Evolutionary conservation across 768 basidiomycete species (phyloP).

Genomic region (Pulveroboletus sp.): DNA sequence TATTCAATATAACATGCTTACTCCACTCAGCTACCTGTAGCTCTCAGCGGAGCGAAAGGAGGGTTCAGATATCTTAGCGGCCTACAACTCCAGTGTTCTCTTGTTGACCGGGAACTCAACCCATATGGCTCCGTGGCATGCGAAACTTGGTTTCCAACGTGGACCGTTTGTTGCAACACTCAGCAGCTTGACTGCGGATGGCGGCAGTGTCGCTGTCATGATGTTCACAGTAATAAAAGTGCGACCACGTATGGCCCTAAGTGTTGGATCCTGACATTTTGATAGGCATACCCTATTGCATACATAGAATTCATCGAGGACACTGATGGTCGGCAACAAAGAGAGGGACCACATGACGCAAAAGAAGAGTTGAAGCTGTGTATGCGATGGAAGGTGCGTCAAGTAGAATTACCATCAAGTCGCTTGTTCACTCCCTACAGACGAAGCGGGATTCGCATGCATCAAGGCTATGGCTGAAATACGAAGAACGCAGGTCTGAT

Average conservation of each 20-base stretch:
- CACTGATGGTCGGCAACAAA: conserved; percentile 42
- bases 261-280: not conserved
- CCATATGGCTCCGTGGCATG: conserved; percentile 82
- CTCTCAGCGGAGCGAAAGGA: conserved; percentile 69
- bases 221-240: conserved; percentile 72
- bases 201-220: conserved; percentile 71
- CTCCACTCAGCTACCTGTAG: conserved; percentile 33
- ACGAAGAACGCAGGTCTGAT: conserved; percentile 50
- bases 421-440: conserved; percentile 33
- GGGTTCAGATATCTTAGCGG: conserved; percentile 77
- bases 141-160: conserved; percentile 74
- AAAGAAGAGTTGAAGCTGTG: conserved; percentile 59
- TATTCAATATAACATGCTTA: not conserved
- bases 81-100: conserved; percentile 62
- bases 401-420: not conserved
- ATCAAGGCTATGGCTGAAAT: conserved; percentile 49
- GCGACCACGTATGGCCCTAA: not conserved
- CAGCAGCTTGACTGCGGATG: conserved; percentile 73
- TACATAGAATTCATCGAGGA: conserved; percentile 66
- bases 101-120: conserved; percentile 80
- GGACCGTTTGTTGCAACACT: conserved; percentile 70
- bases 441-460: conserved; percentile 54
- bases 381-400: conserved; percentile 68
- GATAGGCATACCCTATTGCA: conserved; percentile 66
- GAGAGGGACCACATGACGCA: conserved; percentile 62